Conservation (phyloP, 1,284 basidiomycete genomes). For the Moniliophthora roreri region DNA sequence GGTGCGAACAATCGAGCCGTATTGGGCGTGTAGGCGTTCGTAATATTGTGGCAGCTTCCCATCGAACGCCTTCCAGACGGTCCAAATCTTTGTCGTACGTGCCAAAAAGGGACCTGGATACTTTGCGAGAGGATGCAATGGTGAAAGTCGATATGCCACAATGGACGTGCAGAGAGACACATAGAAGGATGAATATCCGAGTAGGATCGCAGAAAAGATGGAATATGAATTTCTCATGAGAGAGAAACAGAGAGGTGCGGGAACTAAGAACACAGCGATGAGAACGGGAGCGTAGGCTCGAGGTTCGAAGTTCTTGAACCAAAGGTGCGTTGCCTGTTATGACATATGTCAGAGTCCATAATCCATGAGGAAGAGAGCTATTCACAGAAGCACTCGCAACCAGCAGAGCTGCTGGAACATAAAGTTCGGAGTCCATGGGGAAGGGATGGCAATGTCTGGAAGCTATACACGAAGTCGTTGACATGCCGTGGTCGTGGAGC, state of each 20-base stretch:
- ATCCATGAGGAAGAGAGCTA: too few relatives aligned
- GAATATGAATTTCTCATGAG: background rate
- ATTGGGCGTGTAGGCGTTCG: conserved; percentile 34
- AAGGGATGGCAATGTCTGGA: too few relatives aligned
- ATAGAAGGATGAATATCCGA: conserved; percentile 1
- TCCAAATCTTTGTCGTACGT: conserved; percentile 33
- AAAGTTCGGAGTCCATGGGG: too few relatives aligned
- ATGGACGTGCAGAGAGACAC: conserved; percentile 20
- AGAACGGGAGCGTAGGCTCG: background rate
- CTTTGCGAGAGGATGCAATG: conserved; percentile 40
- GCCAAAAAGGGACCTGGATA: conserved; percentile 38
- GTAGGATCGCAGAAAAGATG: background rate
- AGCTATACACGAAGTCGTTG: too few relatives aligned
- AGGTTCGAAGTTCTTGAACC: conserved; percentile 6
- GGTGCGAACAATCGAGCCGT: conserved; percentile 38
- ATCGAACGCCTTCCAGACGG: conserved; percentile 21
- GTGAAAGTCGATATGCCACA: conserved; percentile 38
- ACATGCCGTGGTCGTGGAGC: too few relatives aligned
- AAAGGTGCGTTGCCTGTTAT: conserved; percentile 6
- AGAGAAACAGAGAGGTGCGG: background rate
- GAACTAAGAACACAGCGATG: background rate
- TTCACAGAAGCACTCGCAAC: too few relatives aligned
- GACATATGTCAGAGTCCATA: too few relatives aligned
- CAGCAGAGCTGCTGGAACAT: too few relatives aligned
- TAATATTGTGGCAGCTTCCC: conserved; percentile 31